Base-by-base conservation (phyloP, 2,329 filamentous ascomycete species). In the Colletotrichum trifolii region DNA sequence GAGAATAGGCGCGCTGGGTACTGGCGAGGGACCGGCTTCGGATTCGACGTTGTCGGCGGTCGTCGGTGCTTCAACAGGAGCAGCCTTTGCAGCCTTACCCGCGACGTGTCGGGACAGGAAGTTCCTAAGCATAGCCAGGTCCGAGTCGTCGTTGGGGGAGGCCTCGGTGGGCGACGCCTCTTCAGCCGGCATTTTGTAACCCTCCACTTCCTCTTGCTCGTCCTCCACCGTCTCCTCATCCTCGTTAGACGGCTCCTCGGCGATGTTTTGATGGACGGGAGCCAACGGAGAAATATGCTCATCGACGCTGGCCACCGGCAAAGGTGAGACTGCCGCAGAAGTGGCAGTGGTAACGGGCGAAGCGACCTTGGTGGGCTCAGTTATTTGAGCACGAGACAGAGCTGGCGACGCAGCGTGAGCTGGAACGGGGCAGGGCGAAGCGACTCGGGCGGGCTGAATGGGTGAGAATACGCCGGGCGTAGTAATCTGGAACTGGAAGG, bases 11-110 rank as follows among this genome's bases (percentile, higher is more conserved):
- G 52, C 58, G 6, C 6, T 62, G 6, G 58, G 46, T 7, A 62
- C 13, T 10, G 36, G 36, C 0, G 46, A 45, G 0, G 47, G 38
- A 6, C 15, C 39, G 25, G 38, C 36, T 4, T 33, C 39, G 17
- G 38, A 25, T 25, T 25, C 3, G 38, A n/a, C 10, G n/a, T 35
- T 46, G 10, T 17, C 8, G 35, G 47, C 11, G 1, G 35, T 35
- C n/a, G 25, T 25, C 2, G 43, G 46, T 1, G 71, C 71, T 0
- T 73, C 73, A 7, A 68, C 67, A 1, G 73, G 74, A 33, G 75
- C 75, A 54, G 66, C 74, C 68, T 75, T 77, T 60, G 73, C 73
- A 2, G 75, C 76, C 56, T 25, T 25, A 25, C 25, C 25, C 25
- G 25, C 25, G 25, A 53, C 52, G 39, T 65, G 62, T 5, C 50